These are phyloP conservation scores for Metarhizium robertsii DNA, from an alignment of 2,329 filamentous ascomycete genomes.

Conservation along the genomic window DNA sequence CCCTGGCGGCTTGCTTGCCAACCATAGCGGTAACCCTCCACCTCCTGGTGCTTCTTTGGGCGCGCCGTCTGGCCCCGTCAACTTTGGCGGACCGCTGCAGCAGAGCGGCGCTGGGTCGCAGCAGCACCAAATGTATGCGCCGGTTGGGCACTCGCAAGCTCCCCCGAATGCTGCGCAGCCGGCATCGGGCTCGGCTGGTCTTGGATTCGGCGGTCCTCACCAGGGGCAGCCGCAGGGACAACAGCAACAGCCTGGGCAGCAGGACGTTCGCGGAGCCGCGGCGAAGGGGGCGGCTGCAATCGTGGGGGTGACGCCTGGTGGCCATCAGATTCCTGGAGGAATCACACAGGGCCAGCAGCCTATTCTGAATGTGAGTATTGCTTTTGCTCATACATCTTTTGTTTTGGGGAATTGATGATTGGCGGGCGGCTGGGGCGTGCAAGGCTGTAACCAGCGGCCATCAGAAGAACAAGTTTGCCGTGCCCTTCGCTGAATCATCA, in stretches of 20 bases:
- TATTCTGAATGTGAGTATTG: conserved; percentile 40
- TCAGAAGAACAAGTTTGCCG: not conserved
- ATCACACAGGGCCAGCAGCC: conserved; percentile 34
- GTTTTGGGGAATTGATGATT: not conserved
- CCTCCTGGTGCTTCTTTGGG: conserved; percentile 40
- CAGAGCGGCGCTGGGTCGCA: conserved; percentile 36
- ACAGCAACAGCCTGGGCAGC: conserved; percentile 34
- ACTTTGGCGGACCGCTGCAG: conserved; percentile 47
- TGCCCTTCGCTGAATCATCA: not conserved
- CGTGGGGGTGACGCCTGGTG: conserved; percentile 33
- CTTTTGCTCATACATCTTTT: not conserved
- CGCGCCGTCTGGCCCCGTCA: conserved; percentile 39
- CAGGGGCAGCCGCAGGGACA: conserved; percentile 25
- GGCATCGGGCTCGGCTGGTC: conserved; percentile 49
- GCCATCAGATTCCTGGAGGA: conserved; percentile 28
- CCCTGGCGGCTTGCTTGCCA: conserved; percentile 77
- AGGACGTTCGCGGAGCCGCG: conserved; percentile 48
- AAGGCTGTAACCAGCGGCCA: not conserved
- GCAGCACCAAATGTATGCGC: conserved; percentile 50
- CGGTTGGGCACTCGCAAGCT: conserved; percentile 40
- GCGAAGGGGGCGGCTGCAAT: conserved; percentile 29
- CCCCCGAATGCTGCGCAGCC: conserved; percentile 44
- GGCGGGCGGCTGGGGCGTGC: too few species aligned
- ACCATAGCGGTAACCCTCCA: conserved; percentile 49
- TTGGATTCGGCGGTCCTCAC: conserved; percentile 60